phyloP scores from a whole-genome alignment of 2,329 filamentous ascomycete genomes.

The Colletotrichum endophyticum region DNA sequence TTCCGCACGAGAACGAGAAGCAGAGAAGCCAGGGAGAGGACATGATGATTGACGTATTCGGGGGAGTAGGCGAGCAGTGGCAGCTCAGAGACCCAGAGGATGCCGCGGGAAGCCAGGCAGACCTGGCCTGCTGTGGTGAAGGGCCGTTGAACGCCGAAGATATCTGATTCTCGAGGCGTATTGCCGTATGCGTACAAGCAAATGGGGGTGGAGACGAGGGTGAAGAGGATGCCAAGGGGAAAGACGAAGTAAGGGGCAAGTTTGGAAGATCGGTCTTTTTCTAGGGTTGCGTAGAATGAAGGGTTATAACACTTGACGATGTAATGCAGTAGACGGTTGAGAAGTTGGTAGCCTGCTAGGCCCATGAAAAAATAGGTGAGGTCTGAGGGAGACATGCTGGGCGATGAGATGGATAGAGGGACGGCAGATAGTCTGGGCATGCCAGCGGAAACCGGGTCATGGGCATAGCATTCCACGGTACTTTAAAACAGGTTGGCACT shows the following conservation, averaged over 20 bases:
- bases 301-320: background rate
- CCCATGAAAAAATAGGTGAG: background rate
- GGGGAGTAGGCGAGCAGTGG: slow-evolving; percentile 9
- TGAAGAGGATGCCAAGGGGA: slow-evolving; percentile 5
- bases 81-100: slow-evolving; percentile 21
- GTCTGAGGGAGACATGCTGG: background rate
- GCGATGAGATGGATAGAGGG: background rate
- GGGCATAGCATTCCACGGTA: background rate
- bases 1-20: background rate
- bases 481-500: background rate
- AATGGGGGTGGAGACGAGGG: background rate
- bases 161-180: background rate
- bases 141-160: background rate
- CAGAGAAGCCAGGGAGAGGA: slow-evolving; percentile 11
- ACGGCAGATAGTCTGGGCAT: background rate
- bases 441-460: background rate
- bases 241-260: slow-evolving; percentile 17
- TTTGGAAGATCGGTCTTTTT: background rate
- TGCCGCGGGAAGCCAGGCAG: slow-evolving; percentile 9
- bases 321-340: background rate
- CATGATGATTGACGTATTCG: slow-evolving; percentile 18
- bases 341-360: background rate
- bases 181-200: slow-evolving; percentile 7
- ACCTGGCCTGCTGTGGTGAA: background rate
- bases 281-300: background rate